Base-by-base conservation (phyloP, 371 early-diverging fungal species). In the Apophysomyces variabilis region DNA sequence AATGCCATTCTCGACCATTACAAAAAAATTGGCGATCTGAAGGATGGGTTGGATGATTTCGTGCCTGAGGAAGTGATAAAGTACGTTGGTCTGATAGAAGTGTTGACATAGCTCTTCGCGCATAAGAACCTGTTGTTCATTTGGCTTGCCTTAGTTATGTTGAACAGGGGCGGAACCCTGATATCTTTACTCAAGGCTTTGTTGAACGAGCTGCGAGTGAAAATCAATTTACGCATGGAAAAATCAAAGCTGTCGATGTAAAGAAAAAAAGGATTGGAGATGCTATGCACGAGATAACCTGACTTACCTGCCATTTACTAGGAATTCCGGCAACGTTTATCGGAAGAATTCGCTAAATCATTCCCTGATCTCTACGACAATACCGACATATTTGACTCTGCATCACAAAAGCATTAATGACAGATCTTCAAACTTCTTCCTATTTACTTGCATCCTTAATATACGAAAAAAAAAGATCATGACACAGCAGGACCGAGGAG, bases 191-290 rank as follows among this genome's bases (percentile, higher is more conserved):
- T 26, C 89, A 88, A 75, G 84, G 78, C 45, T 92, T 90, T 69
- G 82, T 89, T 61, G 90, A 90, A 71, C 78, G 91, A 59, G 78
- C 87, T 44, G 92, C 90, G 14, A 90, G 86, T n/a, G 92, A 92
- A 70, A 92, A 91, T 68, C 92, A 92, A 66, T 91, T 87, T 57
- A 89, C 92, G 0, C 87, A 92, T 64, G 92, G 92, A 64, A 91
- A 91, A 67, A 84, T 90, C 58, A 74, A 82, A 14, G 90, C 92
- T 14, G 80, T 92, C 47, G 82, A 82, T 66, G 89, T 83, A 84
- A 36, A 35, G 35, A n/a, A 16, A 8, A 8, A 21, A 9, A 12
- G 26, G 0, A 26, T 26, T 26, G 32, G 32, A 26, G 12, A 6
- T 38, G n/a, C 39, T 3, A 13, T 18, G 14, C 11, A 32, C 32